Evolutionary conservation across 192 early-diverging fungal genomes (phyloP), one percentile per base, ranked within the genome.

Genomic region (Dissophora ornata): DNA sequence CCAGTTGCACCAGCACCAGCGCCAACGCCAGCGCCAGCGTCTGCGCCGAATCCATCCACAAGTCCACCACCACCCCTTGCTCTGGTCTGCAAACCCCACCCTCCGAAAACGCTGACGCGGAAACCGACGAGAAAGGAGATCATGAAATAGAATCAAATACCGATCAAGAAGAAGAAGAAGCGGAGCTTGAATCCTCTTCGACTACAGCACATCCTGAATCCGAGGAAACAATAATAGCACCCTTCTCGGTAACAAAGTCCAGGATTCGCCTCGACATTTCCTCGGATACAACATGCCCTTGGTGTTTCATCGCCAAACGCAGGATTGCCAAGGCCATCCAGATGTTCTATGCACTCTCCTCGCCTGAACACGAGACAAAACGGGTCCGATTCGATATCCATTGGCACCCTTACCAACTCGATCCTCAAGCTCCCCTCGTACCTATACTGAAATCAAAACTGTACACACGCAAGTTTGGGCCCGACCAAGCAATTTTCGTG

Each of bases 201-300:
- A 49, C 24, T 6, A 49, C 47, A 49, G 4, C 47, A n/a, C n/a
- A n/a, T n/a, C n/a, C n/a, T n/a, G n/a, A n/a, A n/a, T n/a, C 4
- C 15, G 16, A 9, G 15, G 16, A 45, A 45, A 2, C 55, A 58
- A 44, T 41, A 25, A 24, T 32, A n/a, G 41, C 29, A 11, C 25
- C 62, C 36, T 42, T 50, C 46, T 29, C 32, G 28, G 1, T 57
- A 40, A 11, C 38, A 0, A 21, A 29, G 15, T 33, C 45, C 26
- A 42, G 10, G 25, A 33, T 63, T 61, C 47, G 77, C 24, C 25
- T 60, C 22, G 42, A 71, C 57, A 51, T 84, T 64, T 28, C 42
- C 3, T 33, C 57, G 22, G 41, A 77, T 49, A 61, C 57, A 28
- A 57, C 66, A 28, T 45, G 59, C 18, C 61, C 60, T 4, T 51